Conservation (phyloP, 2,329 filamentous ascomycete species). For the Colletotrichum navitas region DNA sequence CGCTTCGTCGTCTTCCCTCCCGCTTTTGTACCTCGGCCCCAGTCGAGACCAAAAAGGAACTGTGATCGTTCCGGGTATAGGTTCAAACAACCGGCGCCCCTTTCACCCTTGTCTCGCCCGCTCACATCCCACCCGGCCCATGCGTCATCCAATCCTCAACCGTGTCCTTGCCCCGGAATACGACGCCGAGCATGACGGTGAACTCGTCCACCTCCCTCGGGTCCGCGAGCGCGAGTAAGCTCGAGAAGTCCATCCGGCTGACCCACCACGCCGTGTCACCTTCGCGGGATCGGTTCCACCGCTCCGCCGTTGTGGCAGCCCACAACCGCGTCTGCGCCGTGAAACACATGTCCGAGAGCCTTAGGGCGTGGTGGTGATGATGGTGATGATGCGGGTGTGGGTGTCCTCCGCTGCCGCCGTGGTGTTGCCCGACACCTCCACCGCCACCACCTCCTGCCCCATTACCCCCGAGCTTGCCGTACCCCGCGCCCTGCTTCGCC, state of each 20-base stretch:
- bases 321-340: constrained; percentile 42
- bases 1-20: not conserved
- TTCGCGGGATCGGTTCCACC: constrained; percentile 41
- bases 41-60: not conserved
- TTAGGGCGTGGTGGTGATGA: constrained; percentile 9
- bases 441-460: constrained; percentile 2
- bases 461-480: constrained; percentile 23
- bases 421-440: constrained; percentile 10
- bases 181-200: constrained; percentile 38
- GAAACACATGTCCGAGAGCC: constrained; percentile 42
- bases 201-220: constrained; percentile 42
- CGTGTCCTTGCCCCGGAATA: constrained; percentile 37
- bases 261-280: constrained; percentile 42
- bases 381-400: constrained; percentile 11
- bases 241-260: constrained; percentile 41
- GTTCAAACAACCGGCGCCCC: not conserved
- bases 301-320: constrained; percentile 42
- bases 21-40: not conserved
- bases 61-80: not conserved
- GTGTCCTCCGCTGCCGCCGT: constrained; percentile 13
- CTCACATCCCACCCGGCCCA: constrained; percentile 28
- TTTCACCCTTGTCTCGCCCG: not conserved
- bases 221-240: constrained; percentile 39
- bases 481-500: constrained; percentile 38
- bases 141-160: constrained; percentile 43